Base-by-base conservation (phyloP, 108 stramenopile genomes). In the Fistulifera solaris region DNA sequence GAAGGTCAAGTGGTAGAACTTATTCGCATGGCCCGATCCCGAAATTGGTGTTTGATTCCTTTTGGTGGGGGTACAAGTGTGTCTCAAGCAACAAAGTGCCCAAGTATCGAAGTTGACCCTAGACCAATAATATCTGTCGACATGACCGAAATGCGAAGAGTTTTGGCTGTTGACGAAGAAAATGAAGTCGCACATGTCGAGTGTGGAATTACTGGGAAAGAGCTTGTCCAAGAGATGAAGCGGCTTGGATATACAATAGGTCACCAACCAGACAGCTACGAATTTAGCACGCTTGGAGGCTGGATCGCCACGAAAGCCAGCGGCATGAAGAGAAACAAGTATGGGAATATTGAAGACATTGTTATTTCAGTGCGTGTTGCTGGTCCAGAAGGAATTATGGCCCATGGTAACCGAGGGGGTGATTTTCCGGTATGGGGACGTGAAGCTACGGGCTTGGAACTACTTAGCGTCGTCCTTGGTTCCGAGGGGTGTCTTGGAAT, bases 231-330 rank as follows among this genome's bases (percentile, higher is more conserved):
- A 24, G 68, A 79, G 48, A 65, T 96, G 58, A 63, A 68, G n/a
- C 58, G 65, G 19, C 61, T 66, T 7, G 96, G 96, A 22, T 83
- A 83, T 46, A 96, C 96, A 1, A 83, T 94, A 62, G 96, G 96
- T 2, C 96, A 96, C 65, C 90, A 95, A 62, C 96, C 96, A 1
- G 96, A 96, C 63, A 94, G 92, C 51, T 73, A 85, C 41, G 96
- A 96, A 61, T 96, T 96, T 72, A 93, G 90, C 53, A 94, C 96
- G 18, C 70, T 96, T 13, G 96, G 96, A 24, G 96, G 96, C 25
- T 96, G 96, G 96, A 85, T 96, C 44, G 96, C 96, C 13, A 96
- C 96, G 0, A 89, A 93, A 70, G 90, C 96, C 13, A 95, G 94
- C 49, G 96, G 96, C 15, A 96, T 96, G 96, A 94, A 94, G 56